Percentiles rank a stretch among this genome's conserved stretches.
These are phyloP conservation scores for Coniochaeta prunicola DNA, from an alignment of 2,329 filamentous ascomycete species.

Conservation along the genomic window DNA sequence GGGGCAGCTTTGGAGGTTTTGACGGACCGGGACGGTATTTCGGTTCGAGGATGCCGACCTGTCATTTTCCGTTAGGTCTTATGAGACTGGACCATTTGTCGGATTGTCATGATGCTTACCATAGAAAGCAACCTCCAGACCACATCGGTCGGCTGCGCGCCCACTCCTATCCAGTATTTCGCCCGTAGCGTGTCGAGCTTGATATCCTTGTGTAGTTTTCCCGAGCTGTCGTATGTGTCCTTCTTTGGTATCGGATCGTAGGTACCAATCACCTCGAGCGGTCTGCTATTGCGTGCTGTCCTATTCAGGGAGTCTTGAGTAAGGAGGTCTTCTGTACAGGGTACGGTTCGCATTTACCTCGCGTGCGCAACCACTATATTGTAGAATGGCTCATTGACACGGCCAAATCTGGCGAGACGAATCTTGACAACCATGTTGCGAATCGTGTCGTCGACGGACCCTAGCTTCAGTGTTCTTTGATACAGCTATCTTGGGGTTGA, in stretches of 20 bases:
- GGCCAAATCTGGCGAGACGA: conserved; percentile 88
- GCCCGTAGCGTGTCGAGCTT: conserved; percentile 74
- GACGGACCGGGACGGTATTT: conserved; percentile 24
- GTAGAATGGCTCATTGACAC: conserved; percentile 83
- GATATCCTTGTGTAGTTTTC: conserved; percentile 81
- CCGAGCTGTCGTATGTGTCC: conserved; percentile 52
- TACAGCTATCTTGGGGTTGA: not conserved
- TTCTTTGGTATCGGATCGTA: conserved; percentile 62
- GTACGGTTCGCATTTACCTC: conserved; percentile 47
- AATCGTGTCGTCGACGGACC: not conserved
- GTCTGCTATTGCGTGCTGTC: conserved; percentile 78
- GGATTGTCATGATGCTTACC: too few species aligned
- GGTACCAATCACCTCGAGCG: conserved; percentile 85
- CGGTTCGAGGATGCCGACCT: conserved; percentile 30
- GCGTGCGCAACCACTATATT: conserved; percentile 96
- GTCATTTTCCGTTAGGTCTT: conserved; percentile 5
- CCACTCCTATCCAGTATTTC: conserved; percentile 94
- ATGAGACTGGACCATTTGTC: too few species aligned
- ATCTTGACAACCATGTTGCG: conserved; percentile 83
- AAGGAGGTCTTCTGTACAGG: too few species aligned
- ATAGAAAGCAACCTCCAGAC: conserved; percentile 81
- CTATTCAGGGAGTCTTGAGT: conserved; percentile 32
- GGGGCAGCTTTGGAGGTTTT: not conserved
- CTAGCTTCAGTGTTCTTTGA: not conserved
- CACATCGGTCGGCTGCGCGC: conserved; percentile 86